These are phyloP conservation scores for Clavispora vitiphila DNA, from an alignment of 805 yeast species.

Conservation along the genomic window DNA sequence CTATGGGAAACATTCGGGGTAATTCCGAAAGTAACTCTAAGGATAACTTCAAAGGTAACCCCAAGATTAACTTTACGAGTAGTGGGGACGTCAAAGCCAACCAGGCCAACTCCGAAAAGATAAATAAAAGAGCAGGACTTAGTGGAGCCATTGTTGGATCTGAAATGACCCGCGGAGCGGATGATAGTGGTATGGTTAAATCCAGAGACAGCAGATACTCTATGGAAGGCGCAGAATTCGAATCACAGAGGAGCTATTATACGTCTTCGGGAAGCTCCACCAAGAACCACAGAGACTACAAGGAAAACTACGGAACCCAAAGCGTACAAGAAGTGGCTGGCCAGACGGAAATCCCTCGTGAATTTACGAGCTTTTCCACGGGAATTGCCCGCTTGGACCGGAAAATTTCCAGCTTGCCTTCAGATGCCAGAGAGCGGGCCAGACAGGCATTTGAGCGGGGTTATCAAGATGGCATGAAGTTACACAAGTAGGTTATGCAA, in stretches of 20 bases:
- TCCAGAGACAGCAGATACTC: not conserved
- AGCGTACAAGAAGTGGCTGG: too few relatives aligned
- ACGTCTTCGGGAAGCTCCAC: too few relatives aligned
- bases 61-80: too few relatives aligned
- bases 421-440: slow-evolving; percentile 32
- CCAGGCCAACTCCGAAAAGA: too few relatives aligned
- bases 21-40: too few relatives aligned
- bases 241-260: too few relatives aligned
- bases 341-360: not conserved
- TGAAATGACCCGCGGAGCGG: not conserved
- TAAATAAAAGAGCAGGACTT: too few relatives aligned
- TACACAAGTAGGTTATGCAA: slow-evolving; percentile 4
- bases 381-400: slow-evolving; percentile 33
- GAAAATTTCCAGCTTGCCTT: slow-evolving; percentile 31
- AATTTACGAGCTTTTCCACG: slow-evolving; percentile 24
- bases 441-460: slow-evolving; percentile 37
- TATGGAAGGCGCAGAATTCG: not conserved
- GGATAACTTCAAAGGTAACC: too few relatives aligned
- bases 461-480: slow-evolving; percentile 28
- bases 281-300: too few relatives aligned
- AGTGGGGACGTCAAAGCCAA: too few relatives aligned
- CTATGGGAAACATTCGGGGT: too few relatives aligned
- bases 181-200: not conserved
- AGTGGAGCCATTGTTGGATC: too few relatives aligned
- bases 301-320: not conserved